These are phyloP conservation scores for Potentilla sterilis DNA, from an alignment of 306 rosid genomes.

Conservation along the genomic window DNA sequence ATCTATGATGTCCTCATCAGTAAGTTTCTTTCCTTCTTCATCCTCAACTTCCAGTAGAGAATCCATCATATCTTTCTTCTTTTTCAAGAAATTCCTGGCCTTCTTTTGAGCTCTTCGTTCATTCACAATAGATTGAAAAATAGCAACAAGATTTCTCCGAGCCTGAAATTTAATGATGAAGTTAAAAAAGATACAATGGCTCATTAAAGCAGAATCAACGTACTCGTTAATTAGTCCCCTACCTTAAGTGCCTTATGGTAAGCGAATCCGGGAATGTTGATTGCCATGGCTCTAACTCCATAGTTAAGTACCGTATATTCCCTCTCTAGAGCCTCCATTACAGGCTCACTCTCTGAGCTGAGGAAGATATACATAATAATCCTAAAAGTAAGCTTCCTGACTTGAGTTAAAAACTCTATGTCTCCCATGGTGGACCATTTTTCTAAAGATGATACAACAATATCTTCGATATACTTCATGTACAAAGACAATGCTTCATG, in stretches of 20 bases:
- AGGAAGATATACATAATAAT: constrained; percentile 82
- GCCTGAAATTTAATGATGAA: constrained; percentile 45
- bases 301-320: constrained; percentile 71
- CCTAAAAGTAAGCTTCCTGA: constrained; percentile 68
- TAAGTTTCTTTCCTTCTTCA: constrained; percentile 63
- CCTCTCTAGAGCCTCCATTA: constrained; percentile 69
- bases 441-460: constrained; percentile 49
- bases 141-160: constrained; percentile 57
- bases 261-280: constrained; percentile 86
- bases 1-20: constrained; percentile 69
- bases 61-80: constrained; percentile 81
- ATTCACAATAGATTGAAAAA: constrained; percentile 62
- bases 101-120: constrained; percentile 48
- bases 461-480: constrained; percentile 58
- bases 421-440: constrained; percentile 69
- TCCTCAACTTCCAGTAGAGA: constrained; percentile 75
- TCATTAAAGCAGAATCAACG: no score
- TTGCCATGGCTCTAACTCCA: constrained; percentile 85
- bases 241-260: constrained; percentile 79
- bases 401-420: constrained; percentile 66
- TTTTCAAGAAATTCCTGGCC: not conserved
- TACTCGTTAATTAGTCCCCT: no score
- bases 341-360: constrained; percentile 62
- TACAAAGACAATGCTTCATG: constrained; percentile 60
- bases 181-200: not conserved